Conservation (phyloP, 805 yeast species). For the Trichomonascus vanleenenianus region DNA sequence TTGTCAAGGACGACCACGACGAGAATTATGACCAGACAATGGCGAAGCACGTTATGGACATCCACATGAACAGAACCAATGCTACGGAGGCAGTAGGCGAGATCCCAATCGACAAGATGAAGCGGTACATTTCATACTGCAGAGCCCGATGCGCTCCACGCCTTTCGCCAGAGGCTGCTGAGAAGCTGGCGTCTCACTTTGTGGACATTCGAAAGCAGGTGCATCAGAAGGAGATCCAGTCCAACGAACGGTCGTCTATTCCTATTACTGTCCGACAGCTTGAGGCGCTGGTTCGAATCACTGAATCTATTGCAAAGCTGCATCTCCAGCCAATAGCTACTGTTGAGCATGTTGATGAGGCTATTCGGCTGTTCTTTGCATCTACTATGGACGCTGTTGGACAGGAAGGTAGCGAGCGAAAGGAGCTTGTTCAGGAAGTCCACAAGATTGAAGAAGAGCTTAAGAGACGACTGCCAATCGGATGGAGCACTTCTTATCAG, state of each 20-base stretch:
- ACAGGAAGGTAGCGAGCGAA: conserved; percentile 47
- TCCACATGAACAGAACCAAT: conserved; percentile 72
- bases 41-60: conserved; percentile 91
- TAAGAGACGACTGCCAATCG: conserved; percentile 86
- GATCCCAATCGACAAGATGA: conserved; percentile 85
- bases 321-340: conserved; percentile 75
- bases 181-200: conserved; percentile 82
- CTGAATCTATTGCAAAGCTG: conserved; percentile 88
- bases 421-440: conserved; percentile 63
- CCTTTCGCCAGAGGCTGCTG: conserved; percentile 80
- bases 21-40: conserved; percentile 77
- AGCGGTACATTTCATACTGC: conserved; percentile 85
- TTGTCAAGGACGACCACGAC: conserved; percentile 92
- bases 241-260: conserved; percentile 85
- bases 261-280: conserved; percentile 97
- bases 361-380: conserved; percentile 87
- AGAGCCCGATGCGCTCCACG: conserved; percentile 90
- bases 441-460: conserved; percentile 74
- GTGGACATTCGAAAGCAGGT: conserved; percentile 82
- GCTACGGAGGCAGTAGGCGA: conserved; percentile 60
- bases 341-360: conserved; percentile 90
- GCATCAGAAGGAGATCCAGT: conserved; percentile 68
- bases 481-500: conserved; percentile 87
- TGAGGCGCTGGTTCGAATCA: conserved; percentile 93
- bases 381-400: conserved; percentile 95